These are phyloP conservation scores for Elaeagnus macrophylla DNA, from an alignment of 306 rosid species.

Conservation along the genomic window DNA sequence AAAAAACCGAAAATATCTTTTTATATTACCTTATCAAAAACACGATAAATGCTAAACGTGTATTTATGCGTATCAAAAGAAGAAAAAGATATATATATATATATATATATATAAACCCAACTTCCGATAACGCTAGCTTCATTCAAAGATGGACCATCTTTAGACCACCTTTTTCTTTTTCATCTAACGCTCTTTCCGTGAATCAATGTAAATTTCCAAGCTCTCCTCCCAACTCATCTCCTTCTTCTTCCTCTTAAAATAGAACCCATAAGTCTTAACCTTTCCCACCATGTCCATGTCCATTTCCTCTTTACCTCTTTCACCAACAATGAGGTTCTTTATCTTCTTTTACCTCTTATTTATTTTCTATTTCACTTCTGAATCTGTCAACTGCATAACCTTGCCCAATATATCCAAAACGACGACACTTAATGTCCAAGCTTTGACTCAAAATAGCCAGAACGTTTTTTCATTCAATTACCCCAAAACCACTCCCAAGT, in stretches of 20 bases:
- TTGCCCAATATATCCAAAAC: slow-evolving; percentile 20
- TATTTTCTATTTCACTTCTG: slow-evolving; percentile 12
- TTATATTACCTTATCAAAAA: too few species aligned
- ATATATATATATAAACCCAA: too few species aligned
- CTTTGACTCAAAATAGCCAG: slow-evolving; percentile 28
- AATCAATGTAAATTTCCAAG: not conserved
- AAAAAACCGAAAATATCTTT: too few species aligned
- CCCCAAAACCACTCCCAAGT: not conserved
- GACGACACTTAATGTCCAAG: slow-evolving; percentile 43
- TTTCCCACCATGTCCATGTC: too few species aligned
- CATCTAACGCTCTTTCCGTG: slow-evolving; percentile 1
- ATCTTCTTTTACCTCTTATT: slow-evolving; percentile 14
- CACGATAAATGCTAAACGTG: too few species aligned
- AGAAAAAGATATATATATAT: too few species aligned
- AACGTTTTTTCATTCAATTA: slow-evolving; percentile 12
- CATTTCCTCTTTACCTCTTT: not conserved
- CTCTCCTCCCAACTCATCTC: not conserved
- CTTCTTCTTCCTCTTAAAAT: not conserved
- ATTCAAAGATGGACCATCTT: too few species aligned
- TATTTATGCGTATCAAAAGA: too few species aligned
- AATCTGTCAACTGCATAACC: slow-evolving; percentile 27
- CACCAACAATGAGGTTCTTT: slow-evolving; percentile 20
- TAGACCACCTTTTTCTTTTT: too few species aligned
- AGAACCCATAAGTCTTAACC: too few species aligned
- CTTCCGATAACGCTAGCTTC: too few species aligned